Percentiles rank a stretch among this genome's conserved stretches.
Conservation (phyloP, 176 grass and related monocot species). For the Neostapfia colusana region DNA sequence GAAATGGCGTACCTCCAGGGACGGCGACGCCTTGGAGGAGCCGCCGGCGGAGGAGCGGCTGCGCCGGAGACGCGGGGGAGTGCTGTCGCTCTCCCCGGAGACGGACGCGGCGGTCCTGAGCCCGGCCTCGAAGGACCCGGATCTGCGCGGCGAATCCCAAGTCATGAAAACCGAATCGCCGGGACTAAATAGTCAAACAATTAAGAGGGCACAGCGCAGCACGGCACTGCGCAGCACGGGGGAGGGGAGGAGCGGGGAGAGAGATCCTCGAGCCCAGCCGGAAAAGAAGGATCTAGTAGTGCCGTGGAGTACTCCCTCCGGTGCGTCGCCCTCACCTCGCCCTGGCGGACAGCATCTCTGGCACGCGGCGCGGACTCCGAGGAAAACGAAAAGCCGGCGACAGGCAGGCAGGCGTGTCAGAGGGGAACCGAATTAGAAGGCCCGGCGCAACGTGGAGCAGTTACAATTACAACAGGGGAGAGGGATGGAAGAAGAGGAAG, state of each 20-base stretch:
- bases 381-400: neutral
- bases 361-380: slow-evolving; percentile 40
- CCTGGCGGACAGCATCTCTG: slow-evolving; percentile 48
- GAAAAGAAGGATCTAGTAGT: slow-evolving; percentile 54
- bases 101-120: slow-evolving; percentile 25
- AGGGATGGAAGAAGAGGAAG: too few species aligned
- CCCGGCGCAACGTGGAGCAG: slow-evolving; percentile 25
- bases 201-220: neutral
- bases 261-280: slow-evolving; percentile 5
- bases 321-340: slow-evolving; percentile 36
- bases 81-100: slow-evolving; percentile 12
- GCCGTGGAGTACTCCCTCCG: too few species aligned
- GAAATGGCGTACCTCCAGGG: slow-evolving; percentile 54
- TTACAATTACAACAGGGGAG: neutral
- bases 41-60: slow-evolving; percentile 40
- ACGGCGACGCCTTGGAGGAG: slow-evolving; percentile 30
- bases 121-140: slow-evolving; percentile 53
- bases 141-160: slow-evolving; percentile 54
- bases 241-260: neutral
- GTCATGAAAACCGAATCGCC: slow-evolving; percentile 29
- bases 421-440: slow-evolving; percentile 31
- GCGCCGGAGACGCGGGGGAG: slow-evolving; percentile 39
- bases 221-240: too few species aligned
- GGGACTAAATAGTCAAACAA: slow-evolving; percentile 50
- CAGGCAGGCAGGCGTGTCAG: slow-evolving; percentile 28